Base-by-base conservation (phyloP, 176 grass and related monocot genomes). In the Elaeis guineensis region DNA sequence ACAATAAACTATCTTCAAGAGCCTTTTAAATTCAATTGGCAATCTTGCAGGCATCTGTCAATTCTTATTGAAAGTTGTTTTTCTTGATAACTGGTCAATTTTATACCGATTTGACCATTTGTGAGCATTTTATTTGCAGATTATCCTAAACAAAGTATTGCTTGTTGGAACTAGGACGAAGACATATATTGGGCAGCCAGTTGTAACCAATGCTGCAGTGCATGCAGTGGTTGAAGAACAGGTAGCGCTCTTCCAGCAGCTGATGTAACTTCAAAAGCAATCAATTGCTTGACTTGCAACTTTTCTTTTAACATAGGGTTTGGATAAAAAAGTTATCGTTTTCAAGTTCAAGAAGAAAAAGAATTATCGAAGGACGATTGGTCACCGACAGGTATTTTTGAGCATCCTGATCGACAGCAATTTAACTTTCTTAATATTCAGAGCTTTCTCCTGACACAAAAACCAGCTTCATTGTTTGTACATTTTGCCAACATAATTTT, bases 121-220 rank as follows among this genome's bases (percentile, higher is more conserved):
- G 28, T 30, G 28, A 30, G 35, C 11, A 44, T 44, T 44, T 12
- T 44, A 44, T 44, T 44, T 57, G 58, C 84, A 97, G 92, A 97
- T 97, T 55, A 80, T 97, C 77, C 75, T 97, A 55, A 97, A 87
- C 81, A 88, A 97, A 73, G 93, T 97, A 19, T 69, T 97, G 29
- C 68, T 97, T 5, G 87, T 97, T 52, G 89, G 87, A 72, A 97
- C 93, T 26, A 78, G 93, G 76, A 73, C 83, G 48, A 30, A 91
- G 77, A 72, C 81, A 49, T 97, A 97, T 65, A 91, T 97, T 32
- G 93, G 93, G 50, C 85, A 82, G 68, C 93, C 93, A 57, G 81
- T 97, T 61, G 93, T 97, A 54, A 97, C 93, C n/a, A 97, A 97
- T 83, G 93, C 93, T 75, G 78, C 84, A 67, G 87, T 97, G 54